Base-by-base conservation (phyloP, 1,284 basidiomycete genomes). In the Singerocomus rubriflavus region DNA sequence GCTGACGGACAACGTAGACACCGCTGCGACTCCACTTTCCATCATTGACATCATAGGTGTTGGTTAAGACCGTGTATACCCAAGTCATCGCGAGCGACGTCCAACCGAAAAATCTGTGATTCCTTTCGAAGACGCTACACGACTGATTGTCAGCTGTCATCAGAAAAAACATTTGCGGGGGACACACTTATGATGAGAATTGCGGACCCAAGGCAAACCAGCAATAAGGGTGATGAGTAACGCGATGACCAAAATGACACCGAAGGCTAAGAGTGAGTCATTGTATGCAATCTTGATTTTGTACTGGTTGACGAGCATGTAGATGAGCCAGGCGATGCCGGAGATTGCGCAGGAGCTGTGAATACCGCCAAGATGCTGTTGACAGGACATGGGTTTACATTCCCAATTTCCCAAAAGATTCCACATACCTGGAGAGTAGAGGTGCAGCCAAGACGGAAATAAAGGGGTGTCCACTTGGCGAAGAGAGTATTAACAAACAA, bases 51-150 rank as follows among this genome's bases (percentile, higher is more conserved):
- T 86, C 72, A 57, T 79, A 88, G 34, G 75, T 76, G 58, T 85
- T 84, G 30, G 77, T 77, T 41, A 85, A 70, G 46, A 88, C 79
- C 14, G 84, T 81, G 68, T 85, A 86, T 2, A 75, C 69, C 83
- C 82, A 85, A 30, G 80, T 85, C 56, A 76, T 73, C 53, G 81
- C 63, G 16, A 88, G 71, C 33, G 78, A 75, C 25, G 77, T 70
- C 87, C 88, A 90, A 35, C 87, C 88, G 46, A 84, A 74, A 65
- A 89, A 89, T 25, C 88, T 81, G 65, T 89, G 86, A 54, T 85
- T 79, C 43, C 84, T 77, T 64, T 89, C 87, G 59, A 88, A 88
- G 26, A 85, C 76, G 62, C 83, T 85, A 53, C 5, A 50, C 14
- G 45, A 27, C n/a, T 16, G 43, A 21, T n/a, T 35, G 46, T 63